Base-by-base conservation (phyloP, 1,284 basidiomycete species). In the Amylostereum areolatum region DNA sequence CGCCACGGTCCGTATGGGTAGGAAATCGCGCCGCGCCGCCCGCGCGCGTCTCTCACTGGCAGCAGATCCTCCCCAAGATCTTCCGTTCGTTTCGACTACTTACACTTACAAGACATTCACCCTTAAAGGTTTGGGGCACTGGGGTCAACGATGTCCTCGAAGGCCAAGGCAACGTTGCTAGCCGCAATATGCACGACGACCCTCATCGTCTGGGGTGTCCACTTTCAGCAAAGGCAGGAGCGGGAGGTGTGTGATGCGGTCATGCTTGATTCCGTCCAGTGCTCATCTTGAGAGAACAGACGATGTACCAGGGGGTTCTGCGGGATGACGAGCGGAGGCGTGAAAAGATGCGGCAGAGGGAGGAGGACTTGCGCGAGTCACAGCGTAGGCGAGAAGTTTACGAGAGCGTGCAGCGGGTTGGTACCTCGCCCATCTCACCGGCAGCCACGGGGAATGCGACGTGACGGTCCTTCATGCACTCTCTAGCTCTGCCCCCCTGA, bases 301-400 rank as follows among this genome's bases (percentile, higher is more conserved):
- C 74, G 18, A 97, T 97, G 93, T 96, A 88, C 63, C 77, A 86
- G 62, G 93, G 93, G 30, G 92, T 97, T 1, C 59, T 97, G 37
- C 80, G 83, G 43, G 93, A 97, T 63, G 92, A 96, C 58, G 89
- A 83, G 56, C 82, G 93, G 31, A 72, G 88, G 52, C 72, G 67
- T 53, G 80, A 84, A 59, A 92, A 92, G 67, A 80, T 80, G 74
- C 71, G 60, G 41, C 78, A 85, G 62, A 73, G 88, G 47, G 74
- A 86, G 60, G 74, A 75, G 45, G 83, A 85, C 0, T 67, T 89
- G n/a, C 69, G 77, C 45, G 78, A 81, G 50, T 89, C 86, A 0
- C 67, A 73, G 55, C 70, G 70, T 57, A 89, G 82, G 62, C 75
- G 83, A 30, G 81, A 79, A 53, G 45, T 81, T 18, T 90, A 87